These are phyloP conservation scores for Grosmannia penicillata DNA, from an alignment of 2,329 filamentous ascomycete species.

Conservation along the genomic window DNA sequence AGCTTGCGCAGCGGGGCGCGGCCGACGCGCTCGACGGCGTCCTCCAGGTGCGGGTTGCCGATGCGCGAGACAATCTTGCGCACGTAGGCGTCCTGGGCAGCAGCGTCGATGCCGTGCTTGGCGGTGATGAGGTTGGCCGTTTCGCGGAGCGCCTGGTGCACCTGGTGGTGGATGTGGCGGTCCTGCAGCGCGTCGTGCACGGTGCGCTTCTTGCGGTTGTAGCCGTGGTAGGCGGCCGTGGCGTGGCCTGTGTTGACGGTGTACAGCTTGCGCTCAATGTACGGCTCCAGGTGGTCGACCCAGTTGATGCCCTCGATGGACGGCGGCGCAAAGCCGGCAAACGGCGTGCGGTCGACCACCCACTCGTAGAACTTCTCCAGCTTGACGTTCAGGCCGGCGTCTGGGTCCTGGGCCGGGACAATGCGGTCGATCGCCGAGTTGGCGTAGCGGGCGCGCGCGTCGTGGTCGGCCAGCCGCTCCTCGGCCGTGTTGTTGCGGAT, in stretches of 20 bases:
- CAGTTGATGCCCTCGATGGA: slow-evolving; percentile 80
- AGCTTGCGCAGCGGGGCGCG: slow-evolving; percentile 91
- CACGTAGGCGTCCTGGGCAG: slow-evolving; percentile 76
- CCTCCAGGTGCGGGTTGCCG: slow-evolving; percentile 83
- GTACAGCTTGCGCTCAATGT: slow-evolving; percentile 98
- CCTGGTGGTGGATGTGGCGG: slow-evolving; percentile 61
- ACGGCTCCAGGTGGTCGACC: slow-evolving; percentile 81
- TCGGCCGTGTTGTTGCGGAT: slow-evolving; percentile 65
- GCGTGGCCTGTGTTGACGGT: slow-evolving; percentile 98
- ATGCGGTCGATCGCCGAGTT: slow-evolving; percentile 99
- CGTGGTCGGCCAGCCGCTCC: slow-evolving; percentile 51
- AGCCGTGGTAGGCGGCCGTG: slow-evolving; percentile 88
- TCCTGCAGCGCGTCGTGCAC: slow-evolving; percentile 84
- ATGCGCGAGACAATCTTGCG: slow-evolving; percentile 86
- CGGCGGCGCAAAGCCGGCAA: slow-evolving; percentile 55
- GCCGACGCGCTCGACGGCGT: slow-evolving; percentile 87
- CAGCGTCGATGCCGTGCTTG: slow-evolving; percentile 60
- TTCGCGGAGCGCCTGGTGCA: slow-evolving; percentile 68
- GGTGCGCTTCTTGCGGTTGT: slow-evolving; percentile 71
- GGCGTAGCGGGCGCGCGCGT: slow-evolving; percentile 71
- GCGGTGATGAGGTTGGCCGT: slow-evolving; percentile 72
- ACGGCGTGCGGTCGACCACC: slow-evolving; percentile 84
- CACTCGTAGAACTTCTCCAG: slow-evolving; percentile 99
- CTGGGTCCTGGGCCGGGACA: slow-evolving; percentile 73
- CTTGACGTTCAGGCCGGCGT: slow-evolving; percentile 75